Evolutionary conservation across 768 basidiomycete genomes (phyloP).

Genomic region (Hirschioporus abietinus): DNA sequence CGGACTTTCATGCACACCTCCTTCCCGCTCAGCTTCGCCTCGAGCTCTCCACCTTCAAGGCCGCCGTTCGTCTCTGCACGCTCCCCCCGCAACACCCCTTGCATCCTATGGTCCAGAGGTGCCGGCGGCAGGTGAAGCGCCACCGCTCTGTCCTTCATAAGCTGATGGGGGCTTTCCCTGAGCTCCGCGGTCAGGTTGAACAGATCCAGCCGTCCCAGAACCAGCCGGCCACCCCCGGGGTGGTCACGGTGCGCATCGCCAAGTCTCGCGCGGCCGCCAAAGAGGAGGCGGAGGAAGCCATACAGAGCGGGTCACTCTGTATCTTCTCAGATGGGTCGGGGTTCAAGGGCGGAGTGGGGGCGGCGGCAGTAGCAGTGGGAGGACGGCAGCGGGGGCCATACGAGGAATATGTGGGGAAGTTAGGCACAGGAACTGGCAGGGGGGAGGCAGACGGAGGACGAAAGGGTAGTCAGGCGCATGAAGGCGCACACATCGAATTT

Average conservation of each 20-base stretch:
- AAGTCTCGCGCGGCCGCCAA: constrained; percentile 1
- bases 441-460: no score
- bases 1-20: constrained; percentile 9
- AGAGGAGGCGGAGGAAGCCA: background rate
- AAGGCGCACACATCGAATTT: no score
- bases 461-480: no score
- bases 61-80: constrained; percentile 9
- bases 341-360: background rate
- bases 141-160: constrained; percentile 14
- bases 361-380: background rate
- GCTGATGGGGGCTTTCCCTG: constrained; percentile 6
- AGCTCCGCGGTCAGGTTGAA: constrained; percentile 10
- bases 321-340: constrained; percentile 1
- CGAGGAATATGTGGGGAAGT: no score
- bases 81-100: no score
- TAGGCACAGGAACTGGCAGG: no score
- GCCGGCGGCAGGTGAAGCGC: background rate
- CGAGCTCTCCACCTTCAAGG: constrained; percentile 5
- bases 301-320: background rate
- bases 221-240: background rate
- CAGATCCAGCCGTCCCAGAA: background rate
- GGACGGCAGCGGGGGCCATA: no score
- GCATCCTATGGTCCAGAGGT: accelerated
- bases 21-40: constrained; percentile 9
- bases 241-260: background rate